Base-by-base conservation (phyloP, 2,329 filamentous ascomycete species). In the Aspergillus nomiae region DNA sequence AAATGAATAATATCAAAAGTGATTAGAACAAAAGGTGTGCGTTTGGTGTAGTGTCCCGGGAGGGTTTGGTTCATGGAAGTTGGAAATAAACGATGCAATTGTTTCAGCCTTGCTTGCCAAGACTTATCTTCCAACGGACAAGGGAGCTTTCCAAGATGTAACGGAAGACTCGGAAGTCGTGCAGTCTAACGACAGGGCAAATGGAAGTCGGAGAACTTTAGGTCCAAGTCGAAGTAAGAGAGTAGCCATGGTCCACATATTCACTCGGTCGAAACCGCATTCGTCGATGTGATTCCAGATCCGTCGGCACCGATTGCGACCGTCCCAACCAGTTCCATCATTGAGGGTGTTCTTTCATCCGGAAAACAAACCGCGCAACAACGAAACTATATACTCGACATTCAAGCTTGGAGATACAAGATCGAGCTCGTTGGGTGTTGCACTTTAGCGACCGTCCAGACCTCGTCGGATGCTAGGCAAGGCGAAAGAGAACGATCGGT, bases 261-360 rank as follows among this genome's bases (percentile, higher is more conserved):
- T 58, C 48, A 48, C 36, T 50, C 57, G 24, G 59, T 58, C 58
- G 57, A 53, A 32, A 56, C 68, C 65, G 68, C 57, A 56, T 70
- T 65, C 65, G 68, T 69, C 64, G 60, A 68, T 50, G 53, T 55
- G 51, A 46, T 51, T 50, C 59, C 51, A 48, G 34, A n/a, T 45
- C 43, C 59, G 56, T 63, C 58, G 56, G 26, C 53, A 58, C 59
- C 63, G 62, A 61, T 67, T 69, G 69, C 67, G 67, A 69, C 66
- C 69, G 68, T 65, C 56, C 56, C 55, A 48, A 50, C 58, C 53
- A 32, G 50, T 34, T 28, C 51, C 51, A 55, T 30, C 50, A 48
- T 56, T 43, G 43, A 45, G 28, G 21, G 32, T 48, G 50, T 45
- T 59, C 38, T 12, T 41, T 36, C 53, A 51, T 53, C 43, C 58